Base-by-base conservation (phyloP, 108 stramenopile species). In the Skeletonema tropicum region DNA sequence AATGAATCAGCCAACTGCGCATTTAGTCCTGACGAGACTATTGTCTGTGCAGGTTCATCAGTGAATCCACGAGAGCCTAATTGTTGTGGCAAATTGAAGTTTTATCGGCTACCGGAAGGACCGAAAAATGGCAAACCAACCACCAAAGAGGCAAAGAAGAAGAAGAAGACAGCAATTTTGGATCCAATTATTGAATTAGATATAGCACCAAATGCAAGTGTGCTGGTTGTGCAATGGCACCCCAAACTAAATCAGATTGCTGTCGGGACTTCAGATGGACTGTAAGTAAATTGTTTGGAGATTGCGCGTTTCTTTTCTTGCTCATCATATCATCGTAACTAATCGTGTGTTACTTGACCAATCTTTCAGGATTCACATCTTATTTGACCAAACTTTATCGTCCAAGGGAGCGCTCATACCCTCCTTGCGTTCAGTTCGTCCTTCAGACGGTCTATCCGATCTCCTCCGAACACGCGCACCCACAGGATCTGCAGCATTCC, bases 211-310 rank as follows among this genome's bases (percentile, higher is more conserved):
- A 63, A 60, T 32, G 68, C 76, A 1, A 78, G 82, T 69, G 71
- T 84, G 29, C 75, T 92, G 12, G 71, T 76, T 36, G 86, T 94
- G 5, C 49, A 70, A 26, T 97, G 96, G 96, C 94, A 94, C 71
- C 64, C 66, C 8, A 89, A 88, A 49, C 63, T 93, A 60, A 95
- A 94, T 76, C 96, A 97, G 64, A 86, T 97, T 70, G 82, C 92
- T 55, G 77, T 92, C 25, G 85, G 90, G 46, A 65, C 76, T 45
- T 80, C 87, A 57, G 70, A 90, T 73, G 89, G 87, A 76, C 68
- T 64, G 75, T 85, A 57, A 77, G 83, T 63, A 4, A 15, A 21
- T 48, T 48, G 10, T 17, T 46, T 30, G 42, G 31, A 14, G 21
- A 7, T 1, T 15, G 19, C 42, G 17, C 5, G 39, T 30, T 5